Base-by-base conservation (phyloP, 169 alveolate genomes). In the Babesia bigemina region DNA sequence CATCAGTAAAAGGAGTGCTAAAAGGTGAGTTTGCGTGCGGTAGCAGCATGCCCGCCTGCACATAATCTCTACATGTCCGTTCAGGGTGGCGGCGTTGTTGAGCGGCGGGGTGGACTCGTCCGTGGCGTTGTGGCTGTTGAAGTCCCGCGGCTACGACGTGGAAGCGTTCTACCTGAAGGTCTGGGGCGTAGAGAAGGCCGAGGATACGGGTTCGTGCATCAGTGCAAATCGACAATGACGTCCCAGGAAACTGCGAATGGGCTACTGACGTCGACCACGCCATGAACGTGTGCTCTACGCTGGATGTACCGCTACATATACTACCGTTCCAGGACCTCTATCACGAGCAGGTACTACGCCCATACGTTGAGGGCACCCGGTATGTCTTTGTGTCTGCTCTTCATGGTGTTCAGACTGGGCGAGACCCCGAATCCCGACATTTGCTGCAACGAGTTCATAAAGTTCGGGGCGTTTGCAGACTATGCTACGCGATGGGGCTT, bases 61-160 rank as follows among this genome's bases (percentile, higher is more conserved):
- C 57, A 39, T 42, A 4, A 13, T 21, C 13, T 29, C n/a, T 44
- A 61, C 50, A 24, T 47, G 24, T 10, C 26, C 22, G 9, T 74
- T 29, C 21, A 83, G 84, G 72, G 89, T 86, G 3, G 91, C 92
- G 22, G 86, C 76, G 28, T 70, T 89, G 49, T 44, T 89, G 14
- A 82, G 91, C 65, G 93, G 93, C 9, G 93, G 93, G 22, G 93
- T 89, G 17, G 93, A 89, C 58, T 89, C 93, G 17, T 83, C 93
- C 12, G 87, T 89, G 22, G 85, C 92, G 12, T 55, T 86, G 62
- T 74, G 90, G 75, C 58, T 82, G 21, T 60, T 89, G 75, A 85
- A 85, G 57, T 70, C 71, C 59, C 84, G 83, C 60, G 93, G 92
- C 47, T 71, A 55, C 87, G 50, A 84, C 26, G 86, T 82, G 29